Conservation (phyloP, 225 moss, liverwort and hornwort species). For the Polytrichum formosum region DNA sequence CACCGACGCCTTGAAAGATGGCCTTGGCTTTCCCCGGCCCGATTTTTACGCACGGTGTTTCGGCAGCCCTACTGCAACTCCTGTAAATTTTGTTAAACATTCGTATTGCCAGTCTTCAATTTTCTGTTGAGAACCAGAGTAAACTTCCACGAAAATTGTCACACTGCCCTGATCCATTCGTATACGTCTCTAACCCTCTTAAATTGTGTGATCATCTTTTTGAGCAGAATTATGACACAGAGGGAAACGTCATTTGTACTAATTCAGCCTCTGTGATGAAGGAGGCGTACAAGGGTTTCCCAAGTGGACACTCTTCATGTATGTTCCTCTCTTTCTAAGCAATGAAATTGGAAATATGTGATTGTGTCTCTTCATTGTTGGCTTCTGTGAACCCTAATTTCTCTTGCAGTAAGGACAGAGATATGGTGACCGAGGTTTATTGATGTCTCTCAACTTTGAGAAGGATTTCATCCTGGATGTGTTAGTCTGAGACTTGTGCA, state of each 20-base stretch:
- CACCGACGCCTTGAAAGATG: constrained; percentile 55
- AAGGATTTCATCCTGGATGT: not conserved
- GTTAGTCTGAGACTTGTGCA: constrained; percentile 18
- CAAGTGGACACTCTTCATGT: constrained; percentile 68
- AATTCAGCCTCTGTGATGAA: constrained; percentile 21
- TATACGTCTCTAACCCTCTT: too few relatives aligned
- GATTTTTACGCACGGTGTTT: constrained; percentile 57
- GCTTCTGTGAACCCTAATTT: too few relatives aligned
- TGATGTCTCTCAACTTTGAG: too few relatives aligned
- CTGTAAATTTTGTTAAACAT: not conserved
- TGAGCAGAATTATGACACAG: constrained; percentile 25
- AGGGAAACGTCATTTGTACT: constrained; percentile 32
- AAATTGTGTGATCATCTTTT: too few relatives aligned
- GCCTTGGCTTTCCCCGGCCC: constrained; percentile 46
- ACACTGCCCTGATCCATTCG: too few relatives aligned
- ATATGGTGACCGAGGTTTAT: too few relatives aligned
- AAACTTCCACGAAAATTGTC: too few relatives aligned
- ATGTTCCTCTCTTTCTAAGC: not conserved
- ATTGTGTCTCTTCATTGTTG: too few relatives aligned
- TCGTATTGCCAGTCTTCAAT: too few relatives aligned
- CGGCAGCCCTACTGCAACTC: constrained; percentile 17
- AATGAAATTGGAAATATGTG: too few relatives aligned
- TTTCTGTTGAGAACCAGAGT: too few relatives aligned
- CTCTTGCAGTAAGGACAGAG: too few relatives aligned
- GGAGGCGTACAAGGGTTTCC: constrained; percentile 64